Conservation (phyloP, 768 basidiomycete species). For the Phylloporus scabripes region DNA sequence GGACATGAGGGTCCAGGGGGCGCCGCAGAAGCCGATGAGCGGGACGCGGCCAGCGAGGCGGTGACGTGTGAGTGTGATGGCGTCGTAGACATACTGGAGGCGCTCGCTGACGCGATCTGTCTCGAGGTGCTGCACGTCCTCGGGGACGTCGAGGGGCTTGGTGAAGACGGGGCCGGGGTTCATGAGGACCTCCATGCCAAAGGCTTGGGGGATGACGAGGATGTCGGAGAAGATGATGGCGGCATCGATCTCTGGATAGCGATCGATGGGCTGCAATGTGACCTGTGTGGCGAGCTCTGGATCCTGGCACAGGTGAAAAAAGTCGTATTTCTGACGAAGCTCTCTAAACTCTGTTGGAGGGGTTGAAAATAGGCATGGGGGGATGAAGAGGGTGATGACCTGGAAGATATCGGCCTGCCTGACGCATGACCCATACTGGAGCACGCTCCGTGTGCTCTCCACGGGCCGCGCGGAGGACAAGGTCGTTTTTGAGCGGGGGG, state of each 20-base stretch:
- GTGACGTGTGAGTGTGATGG: slow-evolving; percentile 79
- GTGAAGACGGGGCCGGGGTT: slow-evolving; percentile 89
- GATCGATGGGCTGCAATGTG: slow-evolving; percentile 90
- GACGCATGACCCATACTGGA: slow-evolving; percentile 98
- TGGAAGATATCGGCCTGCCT: slow-evolving; percentile 93
- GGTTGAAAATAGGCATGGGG: neutral
- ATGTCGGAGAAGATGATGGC: slow-evolving; percentile 99
- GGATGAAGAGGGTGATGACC: slow-evolving; percentile 43
- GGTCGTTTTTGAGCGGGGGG: slow-evolving; percentile 79
- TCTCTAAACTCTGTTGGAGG: slow-evolving; percentile 72
- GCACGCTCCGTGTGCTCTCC: slow-evolving; percentile 88
- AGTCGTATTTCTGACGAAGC: slow-evolving; percentile 80
- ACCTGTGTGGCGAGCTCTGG: slow-evolving; percentile 86
- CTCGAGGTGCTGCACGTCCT: slow-evolving; percentile 59
- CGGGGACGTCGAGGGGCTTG: slow-evolving; percentile 72
- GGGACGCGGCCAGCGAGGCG: slow-evolving; percentile 85
- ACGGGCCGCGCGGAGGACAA: slow-evolving; percentile 81
- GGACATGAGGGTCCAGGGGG: slow-evolving; percentile 96
- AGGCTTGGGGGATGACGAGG: slow-evolving; percentile 94
- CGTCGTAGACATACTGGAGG: slow-evolving; percentile 88
- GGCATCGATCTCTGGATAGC: slow-evolving; percentile 86
- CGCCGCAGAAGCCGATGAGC: slow-evolving; percentile 94
- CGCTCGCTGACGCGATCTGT: slow-evolving; percentile 78
- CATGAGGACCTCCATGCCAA: slow-evolving; percentile 96
- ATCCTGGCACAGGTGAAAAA: slow-evolving; percentile 92